Conservation (phyloP, 257 asterid genomes). For the Jasminum sambac region DNA sequence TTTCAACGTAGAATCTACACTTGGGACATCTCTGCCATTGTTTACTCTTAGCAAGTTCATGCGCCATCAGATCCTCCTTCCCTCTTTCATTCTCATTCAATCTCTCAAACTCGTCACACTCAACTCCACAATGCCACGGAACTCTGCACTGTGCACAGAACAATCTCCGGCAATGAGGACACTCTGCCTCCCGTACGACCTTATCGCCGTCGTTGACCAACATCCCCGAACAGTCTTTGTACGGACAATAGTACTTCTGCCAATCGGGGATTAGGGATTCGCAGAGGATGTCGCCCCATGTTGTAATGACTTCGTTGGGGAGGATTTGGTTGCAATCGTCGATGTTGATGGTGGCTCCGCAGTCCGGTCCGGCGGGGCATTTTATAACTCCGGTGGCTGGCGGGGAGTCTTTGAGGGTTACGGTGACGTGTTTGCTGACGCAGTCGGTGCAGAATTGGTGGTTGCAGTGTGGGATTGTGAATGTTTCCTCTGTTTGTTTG, state of each 20-base stretch:
- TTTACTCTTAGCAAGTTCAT: slow-evolving; percentile 38
- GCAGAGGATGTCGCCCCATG: slow-evolving; percentile 46
- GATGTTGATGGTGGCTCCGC: slow-evolving; percentile 34
- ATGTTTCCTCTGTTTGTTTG: slow-evolving; percentile 31
- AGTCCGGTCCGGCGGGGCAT: slow-evolving; percentile 58
- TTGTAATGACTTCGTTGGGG: slow-evolving; percentile 5
- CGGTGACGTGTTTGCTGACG: slow-evolving; percentile 39
- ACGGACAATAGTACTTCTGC: slow-evolving; percentile 54
- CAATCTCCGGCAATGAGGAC: slow-evolving; percentile 46
- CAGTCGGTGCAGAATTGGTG: slow-evolving; percentile 56
- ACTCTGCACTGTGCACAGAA: slow-evolving; percentile 50
- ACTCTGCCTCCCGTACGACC: slow-evolving; percentile 42
- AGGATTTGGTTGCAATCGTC: slow-evolving; percentile 29
- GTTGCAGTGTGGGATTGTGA: slow-evolving; percentile 32
- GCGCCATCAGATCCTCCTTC: slow-evolving; percentile 43
- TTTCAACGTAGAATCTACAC: slow-evolving; percentile 46
- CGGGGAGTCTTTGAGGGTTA: slow-evolving; percentile 30
- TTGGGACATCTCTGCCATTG: slow-evolving; percentile 48
- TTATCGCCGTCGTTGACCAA: slow-evolving; percentile 35
- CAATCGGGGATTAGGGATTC: slow-evolving; percentile 37
- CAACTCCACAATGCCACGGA: slow-evolving; percentile 50
- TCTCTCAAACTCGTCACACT: slow-evolving; percentile 36
- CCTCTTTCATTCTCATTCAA: slow-evolving; percentile 38
- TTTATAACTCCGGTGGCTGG: slow-evolving; percentile 3
- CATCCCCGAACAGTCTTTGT: slow-evolving; percentile 47